Conservation (phyloP, 768 basidiomycete genomes). For the Agaricus blazei region DNA sequence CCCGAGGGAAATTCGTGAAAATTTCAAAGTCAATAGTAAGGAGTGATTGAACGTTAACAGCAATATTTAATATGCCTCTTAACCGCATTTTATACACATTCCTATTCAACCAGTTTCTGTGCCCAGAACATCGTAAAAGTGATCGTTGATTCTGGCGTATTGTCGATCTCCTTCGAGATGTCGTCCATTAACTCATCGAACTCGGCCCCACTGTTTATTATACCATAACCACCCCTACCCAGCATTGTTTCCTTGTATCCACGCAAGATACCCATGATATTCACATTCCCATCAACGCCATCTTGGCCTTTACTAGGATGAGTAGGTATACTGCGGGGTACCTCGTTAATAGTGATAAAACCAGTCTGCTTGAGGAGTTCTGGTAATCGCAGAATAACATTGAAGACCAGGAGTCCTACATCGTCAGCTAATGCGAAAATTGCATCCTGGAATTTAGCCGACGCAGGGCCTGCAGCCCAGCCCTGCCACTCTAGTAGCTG, state of each 20-base stretch:
- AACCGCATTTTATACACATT: no score
- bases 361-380: background rate
- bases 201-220: background rate
- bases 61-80: no score
- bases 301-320: background rate
- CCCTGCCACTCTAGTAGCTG: background rate
- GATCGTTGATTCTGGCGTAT: background rate
- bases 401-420: background rate
- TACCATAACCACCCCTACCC: background rate
- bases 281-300: background rate
- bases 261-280: background rate
- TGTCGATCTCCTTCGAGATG: background rate
- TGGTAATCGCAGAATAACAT: background rate
- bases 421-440: background rate
- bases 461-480: background rate
- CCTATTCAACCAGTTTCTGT: background rate
- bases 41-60: no score
- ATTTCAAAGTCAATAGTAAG: no score
- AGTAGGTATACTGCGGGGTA: background rate
- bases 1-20: no score
- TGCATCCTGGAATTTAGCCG: background rate
- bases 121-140: background rate
- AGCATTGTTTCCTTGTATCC: background rate
- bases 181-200: background rate
- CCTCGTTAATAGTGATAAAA: background rate